Conservation (phyloP, 129 eudicot genomes). For the Smallanthus sonchifolius region DNA sequence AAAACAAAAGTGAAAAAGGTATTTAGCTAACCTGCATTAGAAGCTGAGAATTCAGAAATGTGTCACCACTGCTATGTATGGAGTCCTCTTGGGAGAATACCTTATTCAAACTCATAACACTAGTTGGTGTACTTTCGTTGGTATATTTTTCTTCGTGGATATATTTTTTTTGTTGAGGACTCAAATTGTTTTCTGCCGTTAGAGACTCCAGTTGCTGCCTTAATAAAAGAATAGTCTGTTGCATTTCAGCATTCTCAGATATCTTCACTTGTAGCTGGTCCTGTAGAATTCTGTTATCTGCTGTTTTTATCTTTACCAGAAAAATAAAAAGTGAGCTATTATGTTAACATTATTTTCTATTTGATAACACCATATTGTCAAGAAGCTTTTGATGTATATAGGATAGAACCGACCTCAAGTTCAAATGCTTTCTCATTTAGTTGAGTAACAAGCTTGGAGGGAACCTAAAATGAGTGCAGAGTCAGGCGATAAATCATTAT, state of each 20-base stretch:
- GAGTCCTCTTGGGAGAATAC: slow-evolving; percentile 50
- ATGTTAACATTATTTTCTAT: slow-evolving; percentile 21
- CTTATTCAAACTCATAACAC: slow-evolving; percentile 71
- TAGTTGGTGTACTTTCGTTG: slow-evolving; percentile 64
- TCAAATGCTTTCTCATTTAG: slow-evolving; percentile 71
- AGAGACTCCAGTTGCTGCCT: slow-evolving; percentile 64
- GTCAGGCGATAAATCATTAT: slow-evolving; percentile 3
- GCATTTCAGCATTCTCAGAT: slow-evolving; percentile 75
- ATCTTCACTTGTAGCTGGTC: slow-evolving; percentile 86
- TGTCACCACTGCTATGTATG: slow-evolving; percentile 39
- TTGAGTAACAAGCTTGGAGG: slow-evolving; percentile 61
- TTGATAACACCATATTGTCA: slow-evolving; percentile 4
- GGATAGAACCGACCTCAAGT: slow-evolving; percentile 63
- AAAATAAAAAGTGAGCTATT: slow-evolving; percentile 5
- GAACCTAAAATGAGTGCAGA: slow-evolving; percentile 37
- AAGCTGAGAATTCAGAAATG: slow-evolving; percentile 51
- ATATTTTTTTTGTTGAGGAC: slow-evolving; percentile 20
- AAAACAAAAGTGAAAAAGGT: not conserved
- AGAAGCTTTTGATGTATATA: not conserved
- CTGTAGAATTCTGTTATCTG: slow-evolving; percentile 80
- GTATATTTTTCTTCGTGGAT: slow-evolving; percentile 38
- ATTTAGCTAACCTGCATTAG: slow-evolving; percentile 51
- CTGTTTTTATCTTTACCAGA: slow-evolving; percentile 60
- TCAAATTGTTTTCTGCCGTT: slow-evolving; percentile 34
- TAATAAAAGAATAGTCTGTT: slow-evolving; percentile 62